Conservation (phyloP, 2,329 filamentous ascomycete genomes). For the Chaetothyriales sp. region DNA sequence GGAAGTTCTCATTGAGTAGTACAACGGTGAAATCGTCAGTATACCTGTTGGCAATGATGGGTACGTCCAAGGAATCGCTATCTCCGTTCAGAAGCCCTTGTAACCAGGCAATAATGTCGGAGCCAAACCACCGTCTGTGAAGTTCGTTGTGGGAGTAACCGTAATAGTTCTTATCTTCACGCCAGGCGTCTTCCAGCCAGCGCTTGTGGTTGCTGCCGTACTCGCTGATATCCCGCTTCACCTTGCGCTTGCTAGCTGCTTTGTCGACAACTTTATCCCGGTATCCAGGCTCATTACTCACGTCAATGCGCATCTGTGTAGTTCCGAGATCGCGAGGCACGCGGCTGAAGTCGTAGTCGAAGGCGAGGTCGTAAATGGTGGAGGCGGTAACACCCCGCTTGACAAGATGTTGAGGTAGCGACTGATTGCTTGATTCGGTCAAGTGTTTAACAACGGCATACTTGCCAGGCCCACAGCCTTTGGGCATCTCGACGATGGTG, state of each 20-base stretch:
- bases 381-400: not conserved
- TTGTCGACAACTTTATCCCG: too few relatives aligned
- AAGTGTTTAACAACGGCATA: conserved; percentile 28
- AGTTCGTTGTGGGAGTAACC: conserved; percentile 20
- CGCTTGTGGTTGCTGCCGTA: conserved; percentile 22
- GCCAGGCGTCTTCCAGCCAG: conserved; percentile 29
- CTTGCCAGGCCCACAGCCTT: conserved; percentile 26
- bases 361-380: not conserved
- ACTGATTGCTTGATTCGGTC: conserved; percentile 3
- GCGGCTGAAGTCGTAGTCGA: conserved; percentile 1
- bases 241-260: too few relatives aligned
- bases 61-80: too few relatives aligned
- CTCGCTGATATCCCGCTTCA: conserved; percentile 15
- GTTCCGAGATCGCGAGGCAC: conserved; percentile 23
- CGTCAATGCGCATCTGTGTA: conserved; percentile 28
- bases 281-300: not conserved
- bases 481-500: conserved; percentile 32
- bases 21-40: too few relatives aligned
- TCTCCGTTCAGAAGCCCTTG: conserved; percentile 15
- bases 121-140: conserved; percentile 27
- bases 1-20: too few relatives aligned
- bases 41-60: too few relatives aligned
- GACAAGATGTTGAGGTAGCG: not conserved
- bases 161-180: conserved; percentile 23
- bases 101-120: conserved; percentile 22